Conservation (phyloP, 202 grass and related monocot genomes). For the Saccharum hybrid region DNA sequence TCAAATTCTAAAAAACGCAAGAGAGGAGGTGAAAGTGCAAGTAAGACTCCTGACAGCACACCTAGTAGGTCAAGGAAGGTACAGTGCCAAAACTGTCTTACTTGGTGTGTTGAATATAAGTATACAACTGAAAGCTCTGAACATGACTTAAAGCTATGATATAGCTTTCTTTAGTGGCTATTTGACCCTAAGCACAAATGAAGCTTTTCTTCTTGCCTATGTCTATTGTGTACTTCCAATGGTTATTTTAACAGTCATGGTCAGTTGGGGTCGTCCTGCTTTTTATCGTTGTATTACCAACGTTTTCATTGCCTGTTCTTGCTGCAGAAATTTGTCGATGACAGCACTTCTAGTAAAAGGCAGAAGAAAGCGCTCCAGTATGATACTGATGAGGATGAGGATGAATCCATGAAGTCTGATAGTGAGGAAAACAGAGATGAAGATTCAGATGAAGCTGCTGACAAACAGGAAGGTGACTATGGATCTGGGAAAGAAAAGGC, state of each 20-base stretch:
- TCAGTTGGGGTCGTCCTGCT: constrained; percentile 10
- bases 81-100: constrained; percentile 24
- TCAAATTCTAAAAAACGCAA: constrained; percentile 83
- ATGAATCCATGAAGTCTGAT: constrained; percentile 58
- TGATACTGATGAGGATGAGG: constrained; percentile 81
- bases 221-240: constrained; percentile 5
- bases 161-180: constrained; percentile 7
- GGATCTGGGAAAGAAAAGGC: constrained; percentile 48
- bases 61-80: constrained; percentile 79
- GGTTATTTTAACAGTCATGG: constrained; percentile 31
- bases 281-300: constrained; percentile 31
- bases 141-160: constrained; percentile 14
- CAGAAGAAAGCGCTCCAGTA: constrained; percentile 52
- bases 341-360: constrained; percentile 46
- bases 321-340: constrained; percentile 57
- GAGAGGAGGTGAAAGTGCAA: constrained; percentile 64
- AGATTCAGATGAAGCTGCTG: constrained; percentile 46
- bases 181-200: not conserved
- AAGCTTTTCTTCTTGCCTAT: constrained; percentile 34
- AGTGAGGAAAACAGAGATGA: constrained; percentile 66
- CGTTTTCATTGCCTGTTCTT: constrained; percentile 33
- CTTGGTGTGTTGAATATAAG: constrained; percentile 3
- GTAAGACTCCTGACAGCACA: constrained; percentile 55
- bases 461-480: constrained; percentile 62
- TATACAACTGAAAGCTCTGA: constrained; percentile 12